Evolutionary conservation across 257 asterid species (phyloP), one percentile per base, ranked within the genome.

Genomic region (Solanum infundibuliforme): DNA sequence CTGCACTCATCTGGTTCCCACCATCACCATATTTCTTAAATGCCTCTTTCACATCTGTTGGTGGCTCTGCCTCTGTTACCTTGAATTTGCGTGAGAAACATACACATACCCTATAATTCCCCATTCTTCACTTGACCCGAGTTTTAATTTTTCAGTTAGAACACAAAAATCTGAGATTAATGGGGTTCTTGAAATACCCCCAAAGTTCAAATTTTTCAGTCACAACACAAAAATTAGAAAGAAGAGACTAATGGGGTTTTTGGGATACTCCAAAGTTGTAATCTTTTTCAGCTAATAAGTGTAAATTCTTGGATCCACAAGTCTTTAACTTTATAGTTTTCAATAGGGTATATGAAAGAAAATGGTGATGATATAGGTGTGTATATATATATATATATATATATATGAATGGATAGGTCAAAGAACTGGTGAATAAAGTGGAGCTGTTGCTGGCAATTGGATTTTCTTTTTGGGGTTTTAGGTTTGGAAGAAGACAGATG

Each of bases 71-170:
- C 93, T 94, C 97, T 87, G 90, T 88, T 69, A 90, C 90, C 85
- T 90, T 66, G 90, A 92, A 94, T 88, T 88, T 92, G 79, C 97
- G 93, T 81, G 95, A 92, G 89, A 94, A 94, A 46, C 95, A 93
- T 88, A 92, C 90, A 89, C 95, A 93, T 29, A 94, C 83, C 43
- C 94, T 90, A 89, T 91, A 94, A 58, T 90, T 93, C 87, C 93
- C 93, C 95, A 93, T 93, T 75, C 46, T 74, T 76, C 21, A 12
- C 18, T 20, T 58, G 25, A 34, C 46, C 81, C 46, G 2, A 73
- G 81, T 34, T 73, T 6, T 34, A 73, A 2, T 34, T 36, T 74
- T 74, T 36, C 31, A 74, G 31, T 74, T 35, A 35, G 8, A 74
- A 74, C 48, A 32, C 36, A 6, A 75, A 74, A n/a, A 25, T 13